These are phyloP conservation scores for Cystobasidium tubakii DNA, from an alignment of 768 basidiomycete genomes.

Conservation along the genomic window DNA sequence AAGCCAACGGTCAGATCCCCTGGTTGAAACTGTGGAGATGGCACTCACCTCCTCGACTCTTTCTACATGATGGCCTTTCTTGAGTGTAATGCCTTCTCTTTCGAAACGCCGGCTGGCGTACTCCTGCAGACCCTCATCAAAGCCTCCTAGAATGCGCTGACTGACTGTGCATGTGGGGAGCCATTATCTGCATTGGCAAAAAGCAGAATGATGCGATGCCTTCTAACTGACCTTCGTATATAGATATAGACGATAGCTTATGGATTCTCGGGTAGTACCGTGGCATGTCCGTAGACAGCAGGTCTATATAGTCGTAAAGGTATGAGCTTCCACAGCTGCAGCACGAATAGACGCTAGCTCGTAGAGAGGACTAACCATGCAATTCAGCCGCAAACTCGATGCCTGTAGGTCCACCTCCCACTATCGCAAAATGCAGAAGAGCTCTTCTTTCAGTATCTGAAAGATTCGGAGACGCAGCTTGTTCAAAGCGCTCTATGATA, in stretches of 20 bases:
- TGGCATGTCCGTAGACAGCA: conserved; percentile 60
- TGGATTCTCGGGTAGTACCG: conserved; percentile 62
- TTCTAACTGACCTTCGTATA: conserved; percentile 20
- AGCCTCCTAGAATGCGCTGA: conserved; percentile 73
- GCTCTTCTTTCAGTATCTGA: conserved; percentile 68
- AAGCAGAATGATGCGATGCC: neutral
- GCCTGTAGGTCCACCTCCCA: conserved; percentile 60
- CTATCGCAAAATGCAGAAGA: conserved; percentile 77
- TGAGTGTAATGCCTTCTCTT: conserved; percentile 67
- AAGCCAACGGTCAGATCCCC: neutral
- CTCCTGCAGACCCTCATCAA: conserved; percentile 64
- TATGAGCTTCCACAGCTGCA: too few species aligned
- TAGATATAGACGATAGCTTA: conserved; percentile 62
- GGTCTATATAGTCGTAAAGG: conserved; percentile 51
- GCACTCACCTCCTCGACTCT: conserved; percentile 54
- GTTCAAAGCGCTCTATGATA: conserved; percentile 63
- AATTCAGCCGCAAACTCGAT: conserved; percentile 80
- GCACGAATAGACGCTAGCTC: neutral
- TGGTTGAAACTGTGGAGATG: neutral
- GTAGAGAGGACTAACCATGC: conserved; percentile 49
- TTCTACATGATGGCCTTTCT: conserved; percentile 70
- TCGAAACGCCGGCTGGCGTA: conserved; percentile 57
- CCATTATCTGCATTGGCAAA: neutral
- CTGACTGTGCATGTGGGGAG: conserved; percentile 53
- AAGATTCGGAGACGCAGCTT: conserved; percentile 72